Conservation (phyloP, 2,329 filamentous ascomycete genomes). For the Aspergillus novofumigatus region DNA sequence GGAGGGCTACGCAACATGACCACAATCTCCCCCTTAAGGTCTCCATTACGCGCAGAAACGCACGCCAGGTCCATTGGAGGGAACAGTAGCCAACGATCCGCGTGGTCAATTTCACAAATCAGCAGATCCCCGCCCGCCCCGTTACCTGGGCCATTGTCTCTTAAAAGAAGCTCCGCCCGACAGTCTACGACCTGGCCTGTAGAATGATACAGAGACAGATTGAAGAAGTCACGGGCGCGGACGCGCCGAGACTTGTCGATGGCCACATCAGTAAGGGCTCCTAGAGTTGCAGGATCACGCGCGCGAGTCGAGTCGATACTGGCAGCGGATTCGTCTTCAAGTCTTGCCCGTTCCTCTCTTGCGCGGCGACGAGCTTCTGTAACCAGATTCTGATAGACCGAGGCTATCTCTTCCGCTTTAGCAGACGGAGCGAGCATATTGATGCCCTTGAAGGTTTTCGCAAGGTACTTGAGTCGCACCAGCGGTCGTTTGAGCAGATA, state of each 20-base stretch:
- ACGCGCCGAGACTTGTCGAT: slow-evolving; percentile 80
- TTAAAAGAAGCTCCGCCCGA: slow-evolving; percentile 77
- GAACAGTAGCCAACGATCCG: slow-evolving; percentile 79
- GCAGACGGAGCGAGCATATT: slow-evolving; percentile 41
- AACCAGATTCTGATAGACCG: slow-evolving; percentile 68
- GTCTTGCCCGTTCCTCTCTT: slow-evolving; percentile 67
- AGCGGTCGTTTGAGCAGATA: slow-evolving; percentile 87
- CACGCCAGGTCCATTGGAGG: slow-evolving; percentile 72
- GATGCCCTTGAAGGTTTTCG: slow-evolving; percentile 71
- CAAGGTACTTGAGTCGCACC: slow-evolving; percentile 80
- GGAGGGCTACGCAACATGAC: slow-evolving; percentile 78
- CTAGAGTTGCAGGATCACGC: slow-evolving; percentile 73
- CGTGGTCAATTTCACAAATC: slow-evolving; percentile 80
- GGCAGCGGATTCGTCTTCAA: slow-evolving; percentile 81
- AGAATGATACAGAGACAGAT: slow-evolving; percentile 78
- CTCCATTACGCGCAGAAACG: slow-evolving; percentile 76
- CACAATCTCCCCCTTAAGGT: slow-evolving; percentile 67
- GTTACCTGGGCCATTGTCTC: slow-evolving; percentile 69
- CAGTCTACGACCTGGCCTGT: slow-evolving; percentile 87
- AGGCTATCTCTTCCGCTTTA: slow-evolving; percentile 56
- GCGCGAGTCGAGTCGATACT: slow-evolving; percentile 76
- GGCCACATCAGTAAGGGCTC: slow-evolving; percentile 62
- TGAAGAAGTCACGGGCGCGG: slow-evolving; percentile 83
- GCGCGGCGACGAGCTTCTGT: slow-evolving; percentile 69
- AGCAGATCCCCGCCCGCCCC: slow-evolving; percentile 77